Base-by-base conservation (phyloP, 345 rosid genomes). In the Heritiera littoralis region DNA sequence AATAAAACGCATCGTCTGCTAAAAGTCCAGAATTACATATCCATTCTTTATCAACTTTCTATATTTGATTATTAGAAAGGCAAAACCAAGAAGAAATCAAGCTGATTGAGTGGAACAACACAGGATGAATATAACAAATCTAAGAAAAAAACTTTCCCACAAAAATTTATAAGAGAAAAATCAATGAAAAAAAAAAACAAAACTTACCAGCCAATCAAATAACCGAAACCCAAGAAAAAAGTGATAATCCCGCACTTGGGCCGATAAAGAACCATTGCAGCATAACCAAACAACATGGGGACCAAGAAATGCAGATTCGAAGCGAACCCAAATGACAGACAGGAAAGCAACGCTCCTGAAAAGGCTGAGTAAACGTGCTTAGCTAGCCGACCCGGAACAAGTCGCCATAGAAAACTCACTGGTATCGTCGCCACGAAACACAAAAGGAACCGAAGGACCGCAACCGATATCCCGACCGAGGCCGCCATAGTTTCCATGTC, bases 361-460 rank as follows among this genome's bases (percentile, higher is more conserved):
- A 49, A 80, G 54, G 92, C 93, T 5, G 98, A 78, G 83, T 87
- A 95, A n/a, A 87, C 17, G 86, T 95, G 96, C 72, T 88, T 89
- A 1, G 86, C 89, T 65, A 88, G 83, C 78, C 82, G 84, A 80
- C 91, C 87, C 79, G 97, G 98, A 15, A 88, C 83, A 76, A 92
- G 5, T 59, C 96, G 86, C 91, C 91, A 93, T 6, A 83, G 32
- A 81, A 92, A 87, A 32, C 93, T 85, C 72, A 89, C 86, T 3
- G 99, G 98, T 73, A 95, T 88, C 48, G 99, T 95, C 40, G 93
- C 93, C 68, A 83, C 93, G 88, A 88, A 95, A 82, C 98, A 95
- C 66, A 95, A 83, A 38, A 95, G 92, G 87, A 95, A 95, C 17
- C 96, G 89, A 35, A 91, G 85, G 60, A 95, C 99, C 52, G 99